Conservation (phyloP, 768 basidiomycete species). For the Podaxis rugospora region DNA sequence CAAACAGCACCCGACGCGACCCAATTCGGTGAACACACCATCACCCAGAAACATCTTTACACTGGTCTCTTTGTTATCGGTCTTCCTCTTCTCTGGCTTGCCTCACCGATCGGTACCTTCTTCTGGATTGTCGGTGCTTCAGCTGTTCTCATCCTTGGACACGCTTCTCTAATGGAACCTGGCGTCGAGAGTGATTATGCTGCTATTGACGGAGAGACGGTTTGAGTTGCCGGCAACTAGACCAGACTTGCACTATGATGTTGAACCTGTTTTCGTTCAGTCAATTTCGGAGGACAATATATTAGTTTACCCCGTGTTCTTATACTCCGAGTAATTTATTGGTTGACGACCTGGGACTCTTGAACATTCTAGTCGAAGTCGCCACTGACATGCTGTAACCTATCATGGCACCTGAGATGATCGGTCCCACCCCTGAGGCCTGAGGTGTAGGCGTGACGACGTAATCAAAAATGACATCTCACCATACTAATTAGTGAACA, state of each 20-base stretch:
- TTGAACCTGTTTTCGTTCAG: not conserved
- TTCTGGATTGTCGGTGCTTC: conserved; percentile 96
- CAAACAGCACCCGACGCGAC: conserved; percentile 74
- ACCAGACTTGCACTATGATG: not conserved
- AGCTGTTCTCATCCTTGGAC: conserved; percentile 75
- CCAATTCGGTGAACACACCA: conserved; percentile 72
- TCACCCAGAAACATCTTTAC: conserved; percentile 91
- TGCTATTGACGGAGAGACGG: conserved; percentile 57
- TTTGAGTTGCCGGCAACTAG: conserved; percentile 30
- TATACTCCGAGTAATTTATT: conserved; percentile 6
- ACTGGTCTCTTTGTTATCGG: conserved; percentile 88
- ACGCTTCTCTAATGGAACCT: conserved; percentile 88
- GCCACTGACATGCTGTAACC: not conserved
- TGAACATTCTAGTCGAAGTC: not conserved
- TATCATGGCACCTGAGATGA: not conserved
- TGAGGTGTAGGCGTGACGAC: not conserved
- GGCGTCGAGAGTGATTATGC: conserved; percentile 95
- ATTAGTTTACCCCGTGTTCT: not conserved
- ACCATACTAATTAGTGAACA: too few relatives aligned
- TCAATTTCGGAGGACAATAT: not conserved
- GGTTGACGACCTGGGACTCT: not conserved
- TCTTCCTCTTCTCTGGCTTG: conserved; percentile 78
- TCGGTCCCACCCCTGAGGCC: too few relatives aligned
- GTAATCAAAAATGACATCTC: not conserved
- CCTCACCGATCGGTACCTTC: conserved; percentile 75